These are phyloP conservation scores for Colletotrichum agaves DNA, from an alignment of 2,329 filamentous ascomycete genomes.

Conservation along the genomic window DNA sequence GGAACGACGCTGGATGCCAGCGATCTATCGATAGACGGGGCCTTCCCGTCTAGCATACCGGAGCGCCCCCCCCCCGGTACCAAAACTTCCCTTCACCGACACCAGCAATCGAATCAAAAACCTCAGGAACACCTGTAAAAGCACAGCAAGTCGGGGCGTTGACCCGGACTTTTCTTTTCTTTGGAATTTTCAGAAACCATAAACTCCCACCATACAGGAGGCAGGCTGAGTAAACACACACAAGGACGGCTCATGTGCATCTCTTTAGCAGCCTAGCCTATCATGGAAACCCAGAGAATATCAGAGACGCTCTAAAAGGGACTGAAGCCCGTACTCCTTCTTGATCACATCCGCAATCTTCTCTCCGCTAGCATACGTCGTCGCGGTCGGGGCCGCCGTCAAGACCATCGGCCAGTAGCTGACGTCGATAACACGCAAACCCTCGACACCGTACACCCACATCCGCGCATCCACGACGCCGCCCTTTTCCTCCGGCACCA, in stretches of 20 bases:
- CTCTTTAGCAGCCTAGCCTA: background rate
- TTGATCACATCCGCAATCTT: conserved; percentile 28
- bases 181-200: background rate
- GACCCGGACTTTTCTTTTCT: background rate
- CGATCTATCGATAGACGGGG: background rate
- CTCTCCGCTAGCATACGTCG: conserved; percentile 22
- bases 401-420: conserved; percentile 38
- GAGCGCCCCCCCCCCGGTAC: background rate
- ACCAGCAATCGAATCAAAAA: background rate
- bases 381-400: conserved; percentile 15
- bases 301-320: background rate
- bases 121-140: background rate
- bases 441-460: conserved; percentile 29
- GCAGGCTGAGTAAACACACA: background rate
- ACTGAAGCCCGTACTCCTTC: conserved; percentile 3
- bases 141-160: too few species aligned
- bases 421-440: conserved; percentile 34
- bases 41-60: background rate
- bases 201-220: background rate
- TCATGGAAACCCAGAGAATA: background rate
- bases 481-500: conserved; percentile 36
- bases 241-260: conserved; percentile 1
- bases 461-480: conserved; percentile 38
- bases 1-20: background rate
- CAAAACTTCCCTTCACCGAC: background rate